Evolutionary conservation across 1,284 basidiomycete genomes (phyloP), one percentile per base, ranked within the genome.

Genomic region (Trametes sp.): DNA sequence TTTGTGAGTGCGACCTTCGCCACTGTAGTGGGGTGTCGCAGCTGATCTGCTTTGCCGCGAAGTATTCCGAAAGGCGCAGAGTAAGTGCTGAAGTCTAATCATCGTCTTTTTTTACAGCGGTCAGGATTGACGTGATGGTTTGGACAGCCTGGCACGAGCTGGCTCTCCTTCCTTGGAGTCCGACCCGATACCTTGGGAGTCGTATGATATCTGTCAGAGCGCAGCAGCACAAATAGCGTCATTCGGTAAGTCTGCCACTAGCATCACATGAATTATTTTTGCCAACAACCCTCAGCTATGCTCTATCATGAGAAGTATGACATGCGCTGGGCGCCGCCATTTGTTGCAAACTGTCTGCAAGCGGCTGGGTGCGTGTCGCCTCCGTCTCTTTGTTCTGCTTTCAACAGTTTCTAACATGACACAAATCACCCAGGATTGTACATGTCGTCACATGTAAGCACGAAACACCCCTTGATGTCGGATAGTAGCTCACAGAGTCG

Each of bases 211-310:
- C 36, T 90, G 91, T 44, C 90, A 92, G 73, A 82, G 84, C 31
- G 92, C 93, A 46, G 93, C 93, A 11, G 86, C 83, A 54, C 89
- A 90, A 63, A 82, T 94, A 48, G 87, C 87, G 61, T 82, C 87
- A 14, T 85, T 91, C 68, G 84, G 93, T 89, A 69, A 68, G 77
- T 71, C 26, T 35, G 52, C n/a, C n/a, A n/a, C n/a, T n/a, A n/a
- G n/a, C n/a, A n/a, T 54, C 28, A 33, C 31, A 7, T 13, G 58
- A 38, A 54, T 21, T 28, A 6, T 23, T n/a, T n/a, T n/a, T n/a
- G n/a, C n/a, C n/a, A n/a, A n/a, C n/a, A n/a, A n/a, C n/a, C n/a
- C n/a, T n/a, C 59, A 91, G 89, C 85, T 14, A 84, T 80, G 21
- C 76, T 81, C 1, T 91, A 86, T 70, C 80, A 85, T n/a, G 84